These are phyloP conservation scores for Perilla frutescens DNA, from an alignment of 257 asterid species.

Conservation along the genomic window DNA sequence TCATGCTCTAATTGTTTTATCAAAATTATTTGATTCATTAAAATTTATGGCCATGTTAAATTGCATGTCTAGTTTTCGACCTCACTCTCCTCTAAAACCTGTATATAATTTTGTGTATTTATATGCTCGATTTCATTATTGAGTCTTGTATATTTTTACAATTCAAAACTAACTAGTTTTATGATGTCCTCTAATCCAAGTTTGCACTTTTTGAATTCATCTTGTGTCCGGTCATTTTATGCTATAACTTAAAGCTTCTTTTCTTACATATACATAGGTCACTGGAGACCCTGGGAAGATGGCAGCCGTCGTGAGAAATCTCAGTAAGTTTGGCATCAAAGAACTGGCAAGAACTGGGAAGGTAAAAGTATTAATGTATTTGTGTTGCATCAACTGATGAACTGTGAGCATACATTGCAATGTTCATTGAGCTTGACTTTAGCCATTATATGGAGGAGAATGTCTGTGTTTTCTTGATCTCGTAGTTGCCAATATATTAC, in stretches of 20 bases:
- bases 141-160: constrained; percentile 14
- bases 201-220: constrained; percentile 19
- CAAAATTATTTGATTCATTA: neutral
- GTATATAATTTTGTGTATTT: neutral
- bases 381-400: constrained; percentile 23
- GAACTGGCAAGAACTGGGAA: constrained; percentile 92
- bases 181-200: constrained; percentile 11
- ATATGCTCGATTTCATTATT: neutral
- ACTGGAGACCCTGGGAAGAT: constrained; percentile 97
- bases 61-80: neutral
- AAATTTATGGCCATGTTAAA: neutral
- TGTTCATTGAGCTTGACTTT: constrained; percentile 27
- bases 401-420: constrained; percentile 4
- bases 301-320: constrained; percentile 79
- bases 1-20: constrained; percentile 28
- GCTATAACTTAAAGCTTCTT: constrained; percentile 14
- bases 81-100: constrained; percentile 10
- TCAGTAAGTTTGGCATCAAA: constrained; percentile 77
- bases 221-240: constrained; percentile 7
- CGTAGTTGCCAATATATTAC: constrained; percentile 4
- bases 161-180: constrained; percentile 4
- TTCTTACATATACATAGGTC: constrained; percentile 55
- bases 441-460: constrained; percentile 21
- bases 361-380: constrained; percentile 46
- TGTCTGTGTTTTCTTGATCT: constrained; percentile 18